These are phyloP conservation scores for Termitomyces sp. DNA, from an alignment of 768 basidiomycete genomes.

Conservation along the genomic window DNA sequence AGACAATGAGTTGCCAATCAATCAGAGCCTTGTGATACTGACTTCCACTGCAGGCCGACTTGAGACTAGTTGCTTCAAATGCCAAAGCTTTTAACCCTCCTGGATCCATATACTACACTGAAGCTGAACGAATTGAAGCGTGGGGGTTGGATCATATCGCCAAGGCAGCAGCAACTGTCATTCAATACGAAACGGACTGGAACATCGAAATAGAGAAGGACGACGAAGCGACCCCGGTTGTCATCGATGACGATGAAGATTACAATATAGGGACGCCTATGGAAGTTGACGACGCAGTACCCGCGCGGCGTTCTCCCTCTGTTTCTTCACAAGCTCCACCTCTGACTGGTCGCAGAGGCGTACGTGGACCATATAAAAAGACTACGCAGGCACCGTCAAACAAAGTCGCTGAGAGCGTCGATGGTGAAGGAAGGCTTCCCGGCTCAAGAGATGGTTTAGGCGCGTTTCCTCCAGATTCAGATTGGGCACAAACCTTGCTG, in stretches of 20 bases:
- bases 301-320: conserved; percentile 42
- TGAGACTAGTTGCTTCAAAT: conserved; percentile 69
- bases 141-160: conserved; percentile 75
- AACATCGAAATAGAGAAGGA: conserved; percentile 77
- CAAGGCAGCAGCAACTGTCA: conserved; percentile 68
- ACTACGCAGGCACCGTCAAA: conserved; percentile 18
- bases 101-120: conserved; percentile 68
- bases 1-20: neutral
- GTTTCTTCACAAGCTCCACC: conserved; percentile 40
- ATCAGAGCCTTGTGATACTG: conserved; percentile 8
- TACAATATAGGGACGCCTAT: conserved; percentile 35
- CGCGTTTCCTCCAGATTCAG: conserved; percentile 65
- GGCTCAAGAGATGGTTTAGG: conserved; percentile 77
- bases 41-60: conserved; percentile 48
- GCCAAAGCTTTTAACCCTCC: conserved; percentile 77
- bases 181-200: conserved; percentile 83
- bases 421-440: conserved; percentile 69
- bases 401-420: conserved; percentile 45
- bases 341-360: conserved; percentile 37
- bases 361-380: conserved; percentile 55
- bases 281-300: conserved; percentile 40
- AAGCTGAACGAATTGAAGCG: conserved; percentile 67
- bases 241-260: conserved; percentile 40
- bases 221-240: conserved; percentile 40
- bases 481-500: conserved; percentile 72